Base-by-base conservation (phyloP, 2,329 filamentous ascomycete genomes). In the Aspergillus pseudoglaucus region DNA sequence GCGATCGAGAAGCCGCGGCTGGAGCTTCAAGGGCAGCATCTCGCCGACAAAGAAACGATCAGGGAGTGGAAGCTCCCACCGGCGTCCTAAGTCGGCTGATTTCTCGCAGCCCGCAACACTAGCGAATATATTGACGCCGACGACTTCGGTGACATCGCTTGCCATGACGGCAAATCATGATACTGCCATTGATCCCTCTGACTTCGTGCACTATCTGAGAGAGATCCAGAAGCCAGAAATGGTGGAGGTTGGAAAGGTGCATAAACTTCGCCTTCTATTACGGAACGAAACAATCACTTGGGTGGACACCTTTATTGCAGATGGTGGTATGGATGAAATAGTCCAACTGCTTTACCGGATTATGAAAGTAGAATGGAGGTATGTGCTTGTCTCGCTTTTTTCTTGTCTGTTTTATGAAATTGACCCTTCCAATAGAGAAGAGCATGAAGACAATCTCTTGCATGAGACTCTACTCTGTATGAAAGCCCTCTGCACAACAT, bases 351-450 rank as follows among this genome's bases (percentile, higher is more conserved):
- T 97, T 42, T 85, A 95, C 67, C 82, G 91, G n/a, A 95, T 91
- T 59, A 90, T 96, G 80, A 86, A 86, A 45, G 84, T 98, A 30
- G 93, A 97, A 67, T 98, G 93, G 91, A 88, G 90, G 87, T 90
- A 70, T 66, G 83, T 58, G 46, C 25, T 9, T 4, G 25, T 30
- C 9, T 23, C 4, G n/a, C 25, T 4, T 18, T n/a, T 38, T 23
- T 27, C 3, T 72, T 47, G 71, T 54, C 23, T 35, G 3, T 51
- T 15, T 22, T 46, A 50, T 56, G 90, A 87, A 62, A 93, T 62
- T 72, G 47, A 72, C 54, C 23, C 33, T 3, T 52, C 17, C 20
- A 46, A 50, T 56, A 90, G 88, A 62, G 93, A 96, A 75, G 93
- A 97, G 60, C 91, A 97, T 61, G 93, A 97, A 70, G 93, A 97